Base-by-base conservation (phyloP, 768 basidiomycete species). In the Lactarius indigo region DNA sequence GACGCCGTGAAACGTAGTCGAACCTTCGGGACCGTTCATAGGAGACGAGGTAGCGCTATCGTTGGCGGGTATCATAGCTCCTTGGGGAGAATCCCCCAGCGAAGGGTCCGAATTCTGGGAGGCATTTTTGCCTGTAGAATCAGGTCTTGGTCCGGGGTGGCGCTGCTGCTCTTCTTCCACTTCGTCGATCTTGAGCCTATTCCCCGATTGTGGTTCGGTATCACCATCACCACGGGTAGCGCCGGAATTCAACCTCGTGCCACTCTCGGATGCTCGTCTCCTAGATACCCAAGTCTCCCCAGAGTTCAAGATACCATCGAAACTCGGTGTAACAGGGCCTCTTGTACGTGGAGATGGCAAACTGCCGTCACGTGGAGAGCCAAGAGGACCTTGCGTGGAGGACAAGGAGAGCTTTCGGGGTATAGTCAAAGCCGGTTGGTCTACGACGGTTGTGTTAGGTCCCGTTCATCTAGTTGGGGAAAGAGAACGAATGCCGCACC, bases 401-500 rank as follows among this genome's bases (percentile, higher is more conserved):
- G 90, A 88, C 72, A 89, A 73, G 8, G 91, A 91, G 47, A 86
- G 82, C 76, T 90, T 91, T 54, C 90, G 84, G 56, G 87, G 85
- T 30, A 87, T 72, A 30, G 79, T 66, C 60, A 81, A 69, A n/a
- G 85, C 78, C 35, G 84, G 77, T 73, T 84, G 84, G 75, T 92
- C 91, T 91, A 73, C 37, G 65, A 59, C 68, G 57, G 58, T 31
- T 39, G 37, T 41, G 61, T 61, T 69, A 12, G 72, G 41, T 35
- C 18, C 33, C 20, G 3, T 58, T 37, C 20, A 18, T 55, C 30
- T 6, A 37, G 9, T 23, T 39, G 28, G 33, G 59, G 50, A 59
- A 41, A 17, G 61, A 66, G 15, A 61, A 68, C n/a, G 50, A 64
- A 71, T 58, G 41, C 50, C 72, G 74, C 76, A 89, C 89, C 91